Percentiles rank a stretch among this genome's conserved stretches.
Conservation (phyloP, 352 stramenopile species). For the Phytophthora quininea region DNA sequence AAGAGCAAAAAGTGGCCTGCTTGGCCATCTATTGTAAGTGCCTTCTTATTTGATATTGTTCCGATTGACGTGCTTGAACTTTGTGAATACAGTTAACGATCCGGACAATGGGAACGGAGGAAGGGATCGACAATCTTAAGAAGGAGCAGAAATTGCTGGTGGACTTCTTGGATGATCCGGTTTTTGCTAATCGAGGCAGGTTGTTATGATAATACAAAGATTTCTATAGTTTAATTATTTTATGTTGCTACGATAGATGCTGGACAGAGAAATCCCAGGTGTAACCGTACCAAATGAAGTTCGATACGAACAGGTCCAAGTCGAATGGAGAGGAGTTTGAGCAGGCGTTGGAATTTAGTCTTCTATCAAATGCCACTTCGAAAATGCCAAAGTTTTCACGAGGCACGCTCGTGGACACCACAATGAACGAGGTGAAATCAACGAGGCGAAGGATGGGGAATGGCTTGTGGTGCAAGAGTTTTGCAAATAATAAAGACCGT, state of each 20-base stretch:
- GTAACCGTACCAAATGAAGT: constrained; percentile 42
- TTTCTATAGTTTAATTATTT: background rate
- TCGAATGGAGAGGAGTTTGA: constrained; percentile 47
- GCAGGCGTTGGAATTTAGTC: constrained; percentile 34
- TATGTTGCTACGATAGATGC: constrained; percentile 31
- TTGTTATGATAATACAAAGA: constrained; percentile 4
- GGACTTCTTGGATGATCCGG: constrained; percentile 63
- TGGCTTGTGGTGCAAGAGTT: constrained; percentile 47
- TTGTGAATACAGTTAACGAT: constrained; percentile 56
- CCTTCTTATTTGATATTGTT: background rate
- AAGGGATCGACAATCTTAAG: constrained; percentile 44
- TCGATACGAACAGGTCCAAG: constrained; percentile 38
- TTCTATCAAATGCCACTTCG: constrained; percentile 48
- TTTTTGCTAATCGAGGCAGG: constrained; percentile 49
- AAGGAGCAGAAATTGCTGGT: constrained; percentile 51
- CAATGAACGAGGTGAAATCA: constrained; percentile 38
- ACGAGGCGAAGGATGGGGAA: constrained; percentile 41
- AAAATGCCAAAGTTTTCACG: constrained; percentile 58
- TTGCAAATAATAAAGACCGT: constrained; percentile 11
- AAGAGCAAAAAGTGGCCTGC: constrained; percentile 82
- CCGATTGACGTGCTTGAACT: constrained; percentile 4
- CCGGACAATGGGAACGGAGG: constrained; percentile 50
- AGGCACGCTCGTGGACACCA: constrained; percentile 39
- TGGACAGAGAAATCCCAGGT: constrained; percentile 56
- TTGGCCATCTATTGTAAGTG: constrained; percentile 67